phyloP scores from a whole-genome alignment of 1,284 basidiomycete genomes.

The Malassezia caprae region DNA sequence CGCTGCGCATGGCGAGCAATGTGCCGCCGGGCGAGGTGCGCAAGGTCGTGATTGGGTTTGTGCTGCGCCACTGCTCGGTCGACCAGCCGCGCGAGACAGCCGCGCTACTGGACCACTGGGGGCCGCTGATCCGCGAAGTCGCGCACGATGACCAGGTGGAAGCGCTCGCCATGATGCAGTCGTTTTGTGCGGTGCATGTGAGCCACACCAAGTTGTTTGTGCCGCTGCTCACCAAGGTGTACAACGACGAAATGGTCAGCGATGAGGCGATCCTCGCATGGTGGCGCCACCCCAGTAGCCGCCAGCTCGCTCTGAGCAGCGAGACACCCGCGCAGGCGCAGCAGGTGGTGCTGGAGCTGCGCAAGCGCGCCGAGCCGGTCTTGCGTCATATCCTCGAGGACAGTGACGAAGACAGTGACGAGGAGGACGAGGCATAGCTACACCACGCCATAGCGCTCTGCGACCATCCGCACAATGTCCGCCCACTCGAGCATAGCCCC shows the following conservation, averaged over 20 bases:
- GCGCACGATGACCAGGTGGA: conserved; percentile 47
- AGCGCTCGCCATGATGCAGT: conserved; percentile 43
- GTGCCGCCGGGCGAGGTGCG: conserved; percentile 67
- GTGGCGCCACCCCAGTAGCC: conserved; percentile 40
- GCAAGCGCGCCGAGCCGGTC: conserved; percentile 48
- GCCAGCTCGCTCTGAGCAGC: conserved; percentile 8
- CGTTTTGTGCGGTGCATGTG: conserved; percentile 30
- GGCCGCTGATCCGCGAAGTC: conserved; percentile 45
- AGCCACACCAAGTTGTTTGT: conserved; percentile 40
- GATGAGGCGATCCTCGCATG: conserved; percentile 50
- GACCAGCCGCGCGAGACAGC: conserved; percentile 30
- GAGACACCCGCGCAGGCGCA: conserved; percentile 19
- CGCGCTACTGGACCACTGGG: conserved; percentile 48
- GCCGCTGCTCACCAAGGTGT: conserved; percentile 49
- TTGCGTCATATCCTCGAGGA: conserved; percentile 48
- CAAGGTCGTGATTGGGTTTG: conserved; percentile 60
- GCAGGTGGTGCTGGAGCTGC: conserved; percentile 42
- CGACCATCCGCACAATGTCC: conserved; percentile 26
- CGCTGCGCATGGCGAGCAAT: conserved; percentile 83
- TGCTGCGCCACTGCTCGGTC: conserved; percentile 32
- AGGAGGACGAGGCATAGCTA: conserved; percentile 12
- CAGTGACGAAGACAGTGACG: conserved; percentile 31
- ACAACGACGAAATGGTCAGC: conserved; percentile 50
- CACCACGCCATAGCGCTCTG: conserved; percentile 9
- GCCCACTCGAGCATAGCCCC: conserved; percentile 44